Evolutionary conservation across 805 yeast genomes (phyloP), one percentile per base, ranked within the genome.

Genomic region (Candida nanaspora): DNA sequence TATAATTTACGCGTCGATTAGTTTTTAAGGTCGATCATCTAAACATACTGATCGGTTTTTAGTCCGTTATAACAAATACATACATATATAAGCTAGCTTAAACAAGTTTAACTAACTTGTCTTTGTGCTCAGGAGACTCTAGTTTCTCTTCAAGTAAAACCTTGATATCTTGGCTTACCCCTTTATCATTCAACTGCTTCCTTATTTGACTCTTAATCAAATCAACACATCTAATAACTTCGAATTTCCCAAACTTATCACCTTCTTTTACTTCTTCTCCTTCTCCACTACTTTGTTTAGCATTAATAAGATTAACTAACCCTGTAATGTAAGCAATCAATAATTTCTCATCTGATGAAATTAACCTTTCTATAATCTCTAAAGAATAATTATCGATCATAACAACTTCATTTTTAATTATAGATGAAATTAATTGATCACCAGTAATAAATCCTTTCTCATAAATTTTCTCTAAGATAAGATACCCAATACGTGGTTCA

Each of bases 401-500:
- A 5, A 70, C 66, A 38, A 63, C 49, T 21, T 52, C 57, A 13
- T 55, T 48, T 32, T 48, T 49, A 43, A 76, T 66, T 6, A 78
- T 54, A 44, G 66, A 68, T 32, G 66, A 56, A 28, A 78, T 55
- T 31, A 76, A 55, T n/a, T 71, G 58, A 18, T 49, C 48, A 2
- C 71, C 55, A 5, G 62, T 48, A 3, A 81, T 50, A 19, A 80
- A 56, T 2, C 66, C 71, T 39, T 65, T 65, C 21, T 66, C 63
- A 40, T 68, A 65, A 44, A 82, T 63, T 39, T 73, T 69, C 46
- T 76, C 79, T 32, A 77, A 56, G 10, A 82, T 73, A 43, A 81
- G 62, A 41, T 68, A 75, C 1, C 85, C 93, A 40, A 77, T 75
- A 52, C 80, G 74, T 1, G 84, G 81, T 43, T 80, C 78, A 35